A percentile compares a stretch with the other conserved stretches of the same genome.
phyloP scores from a whole-genome alignment of 164 flowering plant species.

The Kalanchoe fedtschenkoi region DNA sequence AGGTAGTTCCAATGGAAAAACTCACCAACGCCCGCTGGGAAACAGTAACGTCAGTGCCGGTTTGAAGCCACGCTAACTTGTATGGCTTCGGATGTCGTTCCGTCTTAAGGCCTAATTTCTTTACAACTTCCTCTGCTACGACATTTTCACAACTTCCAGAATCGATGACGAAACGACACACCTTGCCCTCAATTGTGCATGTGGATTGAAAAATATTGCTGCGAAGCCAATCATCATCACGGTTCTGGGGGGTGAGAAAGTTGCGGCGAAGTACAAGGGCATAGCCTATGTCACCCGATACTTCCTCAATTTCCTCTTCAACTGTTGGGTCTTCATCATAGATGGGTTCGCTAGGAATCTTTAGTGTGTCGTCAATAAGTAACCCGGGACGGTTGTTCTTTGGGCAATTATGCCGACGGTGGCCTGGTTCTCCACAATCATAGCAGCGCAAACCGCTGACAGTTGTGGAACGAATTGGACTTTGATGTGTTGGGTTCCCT shows the following conservation, averaged over 20 bases:
- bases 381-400: no score
- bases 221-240: neutral
- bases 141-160: neutral
- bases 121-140: neutral
- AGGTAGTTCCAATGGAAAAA: neutral
- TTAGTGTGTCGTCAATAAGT: no score
- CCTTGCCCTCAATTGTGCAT: neutral
- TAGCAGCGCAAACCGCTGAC: neutral
- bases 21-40: neutral
- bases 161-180: neutral
- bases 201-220: neutral
- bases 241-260: neutral
- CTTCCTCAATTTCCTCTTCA: no score
- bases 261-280: neutral
- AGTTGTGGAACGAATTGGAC: no score
- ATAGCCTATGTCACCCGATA: neutral
- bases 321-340: no score
- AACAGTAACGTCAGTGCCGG: neutral
- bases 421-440: neutral
- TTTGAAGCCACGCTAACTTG: neutral
- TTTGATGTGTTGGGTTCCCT: neutral
- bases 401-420: neutral
- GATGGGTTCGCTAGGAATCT: no score
- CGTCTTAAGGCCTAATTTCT: neutral
- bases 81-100: neutral